phyloP scores from a whole-genome alignment of 441 rosid genomes.

The Pelargonium fulgidum region DNA sequence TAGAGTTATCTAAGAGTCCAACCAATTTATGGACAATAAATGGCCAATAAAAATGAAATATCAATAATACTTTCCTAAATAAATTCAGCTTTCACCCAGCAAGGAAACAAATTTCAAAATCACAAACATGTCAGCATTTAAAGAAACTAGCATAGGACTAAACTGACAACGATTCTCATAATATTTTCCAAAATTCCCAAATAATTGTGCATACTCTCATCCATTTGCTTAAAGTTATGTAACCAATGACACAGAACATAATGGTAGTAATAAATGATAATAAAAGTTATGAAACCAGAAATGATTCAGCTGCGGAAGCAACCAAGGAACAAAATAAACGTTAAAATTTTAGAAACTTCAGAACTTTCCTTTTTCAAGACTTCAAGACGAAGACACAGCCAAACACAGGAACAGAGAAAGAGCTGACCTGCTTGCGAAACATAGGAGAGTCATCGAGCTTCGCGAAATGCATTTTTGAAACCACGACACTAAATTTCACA shows the following conservation, averaged over 20 bases:
- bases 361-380: slow-evolving; percentile 2
- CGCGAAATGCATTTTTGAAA: slow-evolving; percentile 70
- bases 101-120: not conserved
- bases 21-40: not conserved
- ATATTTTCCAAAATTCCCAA: not conserved
- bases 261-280: not conserved
- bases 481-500: slow-evolving; percentile 25
- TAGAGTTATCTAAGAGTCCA: not conserved
- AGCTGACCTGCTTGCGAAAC: slow-evolving; percentile 93
- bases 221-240: not conserved
- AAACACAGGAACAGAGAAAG: slow-evolving; percentile 14
- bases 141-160: not conserved
- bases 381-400: slow-evolving; percentile 12
- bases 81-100: not conserved
- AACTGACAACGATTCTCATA: not conserved
- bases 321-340: not conserved
- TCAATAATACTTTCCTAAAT: not conserved
- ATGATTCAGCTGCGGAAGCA: not conserved
- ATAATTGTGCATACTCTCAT: not conserved
- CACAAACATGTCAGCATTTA: not conserved
- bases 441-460: slow-evolving; percentile 99
- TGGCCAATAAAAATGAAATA: not conserved
- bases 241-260: not conserved
- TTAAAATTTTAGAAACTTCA: not conserved
- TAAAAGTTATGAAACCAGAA: not conserved